Percentiles rank a stretch among this genome's conserved stretches.
phyloP scores from a whole-genome alignment of 2,329 filamentous ascomycete genomes.

The Tolypocladium inflatum region DNA sequence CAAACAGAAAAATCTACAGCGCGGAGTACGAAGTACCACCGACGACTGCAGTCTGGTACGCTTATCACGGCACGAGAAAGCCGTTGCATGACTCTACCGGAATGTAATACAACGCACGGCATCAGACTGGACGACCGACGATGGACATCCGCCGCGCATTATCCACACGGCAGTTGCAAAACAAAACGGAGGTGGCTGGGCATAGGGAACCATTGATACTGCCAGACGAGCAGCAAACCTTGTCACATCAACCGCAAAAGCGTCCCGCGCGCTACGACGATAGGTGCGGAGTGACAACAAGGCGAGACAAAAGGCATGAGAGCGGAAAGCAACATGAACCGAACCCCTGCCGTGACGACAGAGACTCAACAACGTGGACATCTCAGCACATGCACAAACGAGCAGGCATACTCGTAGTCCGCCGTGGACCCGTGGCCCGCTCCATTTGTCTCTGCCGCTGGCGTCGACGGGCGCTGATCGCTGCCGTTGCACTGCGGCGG shows the following conservation, averaged over 20 bases:
- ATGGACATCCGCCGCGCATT: too few relatives aligned
- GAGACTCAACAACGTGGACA: background rate
- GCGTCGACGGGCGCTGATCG: background rate
- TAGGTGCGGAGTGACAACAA: background rate
- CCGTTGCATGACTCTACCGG: background rate
- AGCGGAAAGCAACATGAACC: background rate
- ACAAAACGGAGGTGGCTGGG: background rate
- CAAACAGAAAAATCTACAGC: background rate
- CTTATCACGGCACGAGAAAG: background rate
- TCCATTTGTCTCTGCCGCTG: background rate
- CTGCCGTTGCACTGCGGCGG: background rate
- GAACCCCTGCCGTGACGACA: background rate
- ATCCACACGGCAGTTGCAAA: too few relatives aligned
- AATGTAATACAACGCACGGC: background rate
- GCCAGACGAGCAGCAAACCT: background rate
- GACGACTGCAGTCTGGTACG: background rate
- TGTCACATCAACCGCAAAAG: background rate
- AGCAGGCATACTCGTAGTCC: background rate
- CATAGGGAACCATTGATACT: background rate
- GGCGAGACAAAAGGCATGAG: background rate
- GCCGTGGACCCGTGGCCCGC: background rate
- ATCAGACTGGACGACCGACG: background rate
- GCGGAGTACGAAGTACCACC: background rate
- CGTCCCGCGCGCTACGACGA: background rate
- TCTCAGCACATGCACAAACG: background rate